These are phyloP conservation scores for Exophiala aquamarina DNA, from an alignment of 2,329 filamentous ascomycete genomes.

Conservation along the genomic window DNA sequence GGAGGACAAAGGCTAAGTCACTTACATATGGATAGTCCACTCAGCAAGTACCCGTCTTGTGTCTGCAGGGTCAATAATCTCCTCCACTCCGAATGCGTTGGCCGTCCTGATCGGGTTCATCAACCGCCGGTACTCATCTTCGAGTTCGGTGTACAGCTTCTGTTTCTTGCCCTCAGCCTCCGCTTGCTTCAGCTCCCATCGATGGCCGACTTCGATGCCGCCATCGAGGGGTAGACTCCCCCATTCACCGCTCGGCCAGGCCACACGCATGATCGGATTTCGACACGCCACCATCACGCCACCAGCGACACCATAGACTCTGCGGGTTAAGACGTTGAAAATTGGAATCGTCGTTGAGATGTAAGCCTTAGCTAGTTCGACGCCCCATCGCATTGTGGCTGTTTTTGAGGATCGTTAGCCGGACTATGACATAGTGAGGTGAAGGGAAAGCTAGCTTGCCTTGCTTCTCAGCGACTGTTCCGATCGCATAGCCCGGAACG, in stretches of 20 bases:
- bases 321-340: constrained; percentile 62
- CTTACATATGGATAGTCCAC: constrained; percentile 41
- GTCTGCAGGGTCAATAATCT: constrained; percentile 63
- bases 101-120: constrained; percentile 67
- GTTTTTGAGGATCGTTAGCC: constrained; percentile 36
- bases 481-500: constrained; percentile 63
- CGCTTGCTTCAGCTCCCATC: constrained; percentile 53
- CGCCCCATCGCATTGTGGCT: constrained; percentile 65
- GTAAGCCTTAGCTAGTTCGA: constrained; percentile 62
- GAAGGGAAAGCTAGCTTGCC: too few species aligned
- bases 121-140: constrained; percentile 59
- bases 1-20: too few species aligned
- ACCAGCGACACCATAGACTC: constrained; percentile 64
- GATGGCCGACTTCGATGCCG: constrained; percentile 64
- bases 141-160: constrained; percentile 56
- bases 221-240: constrained; percentile 63
- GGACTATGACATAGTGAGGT: too few species aligned
- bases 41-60: constrained; percentile 56
- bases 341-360: constrained; percentile 63
- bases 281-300: constrained; percentile 64
- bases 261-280: constrained; percentile 60
- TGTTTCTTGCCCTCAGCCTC: constrained; percentile 54
- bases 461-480: constrained; percentile 56
- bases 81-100: constrained; percentile 63
- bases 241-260: constrained; percentile 65